phyloP scores from a whole-genome alignment of 2,329 filamentous ascomycete genomes.

The Fusarium graminum region DNA sequence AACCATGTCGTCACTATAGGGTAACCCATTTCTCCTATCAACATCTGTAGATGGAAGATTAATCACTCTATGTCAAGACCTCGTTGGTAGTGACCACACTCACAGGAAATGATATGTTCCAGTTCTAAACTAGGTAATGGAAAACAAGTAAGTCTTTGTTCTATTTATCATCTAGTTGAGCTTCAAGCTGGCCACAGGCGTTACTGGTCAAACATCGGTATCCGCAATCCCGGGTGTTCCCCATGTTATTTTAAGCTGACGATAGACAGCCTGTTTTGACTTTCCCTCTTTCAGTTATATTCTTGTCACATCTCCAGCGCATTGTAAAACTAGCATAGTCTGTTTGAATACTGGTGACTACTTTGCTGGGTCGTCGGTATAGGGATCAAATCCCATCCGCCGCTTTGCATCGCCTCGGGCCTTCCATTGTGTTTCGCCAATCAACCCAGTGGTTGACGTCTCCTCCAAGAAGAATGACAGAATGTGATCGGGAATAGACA shows the following conservation, averaged over 20 bases:
- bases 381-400: constrained; percentile 69
- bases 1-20: constrained; percentile 39
- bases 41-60: not conserved
- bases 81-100: not conserved
- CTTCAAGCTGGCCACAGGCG: no score
- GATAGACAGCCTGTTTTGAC: constrained; percentile 1
- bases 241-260: not conserved
- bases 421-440: constrained; percentile 60
- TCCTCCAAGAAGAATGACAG: constrained; percentile 86
- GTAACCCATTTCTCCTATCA: not conserved
- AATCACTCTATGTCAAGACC: not conserved
- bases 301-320: constrained; percentile 6
- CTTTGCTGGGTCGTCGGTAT: constrained; percentile 59
- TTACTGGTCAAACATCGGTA: not conserved
- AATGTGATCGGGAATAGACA: constrained; percentile 91
- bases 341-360: constrained; percentile 15
- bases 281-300: constrained; percentile 9
- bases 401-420: constrained; percentile 62
- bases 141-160: not conserved
- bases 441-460: constrained; percentile 65
- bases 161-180: not conserved
- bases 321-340: not conserved
- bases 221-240: not conserved
- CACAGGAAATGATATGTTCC: not conserved
- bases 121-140: not conserved